Evolutionary conservation across 2,329 filamentous ascomycete species (phyloP), one percentile per base, ranked within the genome.

Genomic region (Monascus ruber): DNA sequence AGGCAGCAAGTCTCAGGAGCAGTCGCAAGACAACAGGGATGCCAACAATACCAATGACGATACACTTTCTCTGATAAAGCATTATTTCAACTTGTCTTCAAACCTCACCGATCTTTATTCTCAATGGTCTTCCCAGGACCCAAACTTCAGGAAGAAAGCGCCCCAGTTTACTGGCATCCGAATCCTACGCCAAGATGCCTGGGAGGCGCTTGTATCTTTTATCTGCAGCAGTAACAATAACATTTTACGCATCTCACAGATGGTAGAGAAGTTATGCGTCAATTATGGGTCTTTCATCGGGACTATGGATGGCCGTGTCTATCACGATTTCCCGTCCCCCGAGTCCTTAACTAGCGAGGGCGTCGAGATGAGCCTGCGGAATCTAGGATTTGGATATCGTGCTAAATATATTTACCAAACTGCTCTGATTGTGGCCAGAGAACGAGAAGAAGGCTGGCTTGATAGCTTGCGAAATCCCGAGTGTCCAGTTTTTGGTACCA

Each of bases 161-260:
- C 81, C 84, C 0, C 79, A 81, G 40, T 98, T 98, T 59, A 81
- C 82, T 0, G 91, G 93, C 8, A 83, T 98, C 40, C 80, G 91
- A 24, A 95, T 98, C 48, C 68, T 98, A 34, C 85, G 82, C 52
- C 91, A 98, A 65, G 88, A 95, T 68, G 81, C 89, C 1, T 98
- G 93, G 91, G 91, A 98, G 62, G 80, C 91, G 1, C 70, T 98
- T 24, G 71, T 98, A 24, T 81, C 83, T 41, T 98, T 98, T 63
- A 98, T 98, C 47, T 98, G 91, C 71, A 95, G 88, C 63, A 94
- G 87, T 64, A 98, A 98, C 65, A 98, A 98, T 66, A 95, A 98
- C 58, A 98, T 98, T 44, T 75, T 81, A 2, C 78, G 91, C 31
- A 98, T 98, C 58, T 89, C 85, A 4, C 85, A 93, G 63, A 98